phyloP scores from a whole-genome alignment of 2,329 filamentous ascomycete genomes.

The Septoria linicola region DNA sequence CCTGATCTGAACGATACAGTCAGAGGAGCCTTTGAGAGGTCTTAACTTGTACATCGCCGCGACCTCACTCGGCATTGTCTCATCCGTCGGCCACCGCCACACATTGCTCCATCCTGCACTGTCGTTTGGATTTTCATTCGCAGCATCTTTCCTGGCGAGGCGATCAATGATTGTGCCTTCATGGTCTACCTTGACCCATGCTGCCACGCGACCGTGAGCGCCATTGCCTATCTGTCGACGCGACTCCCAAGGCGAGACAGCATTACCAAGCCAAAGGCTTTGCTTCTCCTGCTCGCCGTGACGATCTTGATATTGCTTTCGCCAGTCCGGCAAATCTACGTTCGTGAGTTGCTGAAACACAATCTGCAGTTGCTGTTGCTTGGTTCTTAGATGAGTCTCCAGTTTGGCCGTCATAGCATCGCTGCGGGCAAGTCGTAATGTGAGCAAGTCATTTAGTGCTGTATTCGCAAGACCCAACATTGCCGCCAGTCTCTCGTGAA shows the following conservation, averaged over 20 bases:
- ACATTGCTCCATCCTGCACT: not conserved
- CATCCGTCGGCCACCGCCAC: not conserved
- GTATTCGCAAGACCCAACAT: not conserved
- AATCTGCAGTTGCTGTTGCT: not conserved
- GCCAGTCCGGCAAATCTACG: not conserved
- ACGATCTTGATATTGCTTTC: not conserved
- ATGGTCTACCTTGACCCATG: not conserved
- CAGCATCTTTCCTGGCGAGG: not conserved
- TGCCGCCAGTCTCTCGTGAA: not conserved
- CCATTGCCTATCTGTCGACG: not conserved
- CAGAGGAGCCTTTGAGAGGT: not conserved
- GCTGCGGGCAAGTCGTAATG: not conserved
- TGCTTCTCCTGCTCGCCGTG: not conserved
- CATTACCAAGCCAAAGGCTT: not conserved
- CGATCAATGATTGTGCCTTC: not conserved
- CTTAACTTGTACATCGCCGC: constrained; percentile 5
- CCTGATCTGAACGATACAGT: not conserved
- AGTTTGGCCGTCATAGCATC: not conserved
- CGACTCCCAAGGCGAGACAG: not conserved
- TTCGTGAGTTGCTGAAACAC: not conserved
- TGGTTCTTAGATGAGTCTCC: too few relatives aligned
- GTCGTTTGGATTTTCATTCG: not conserved
- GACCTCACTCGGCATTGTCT: constrained; percentile 1
- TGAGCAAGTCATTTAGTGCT: not conserved
- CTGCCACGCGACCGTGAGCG: not conserved